Base-by-base conservation (phyloP, 169 alveolate species). In the Plasmodium chabaudi region DNA sequence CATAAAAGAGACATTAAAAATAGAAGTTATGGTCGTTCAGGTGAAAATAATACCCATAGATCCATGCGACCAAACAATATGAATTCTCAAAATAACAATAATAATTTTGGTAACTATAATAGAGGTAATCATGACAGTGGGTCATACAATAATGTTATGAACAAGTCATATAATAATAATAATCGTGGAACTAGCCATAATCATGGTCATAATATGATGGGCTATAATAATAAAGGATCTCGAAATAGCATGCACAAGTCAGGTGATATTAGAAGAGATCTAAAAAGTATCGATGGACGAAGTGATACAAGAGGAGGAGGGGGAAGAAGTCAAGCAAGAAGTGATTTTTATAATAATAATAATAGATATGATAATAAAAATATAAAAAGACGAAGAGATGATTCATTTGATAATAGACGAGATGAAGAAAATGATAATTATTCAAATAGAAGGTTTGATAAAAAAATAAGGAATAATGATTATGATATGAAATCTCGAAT, bases 381-480 rank as follows among this genome's bases (percentile, higher is more conserved):
- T 19, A 39, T 42, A 10, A 75, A 75, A 56, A 55, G 88, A 42
- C 63, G 88, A 57, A 75, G 88, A 63, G 88, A 75, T 9, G 57
- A 75, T 0, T 75, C 88, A 5, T 49, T 21, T 49, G 88, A 75
- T 9, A 17, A 23, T 51, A 60, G 72, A n/a, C 59, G 65, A 39
- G 70, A 74, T 9, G 44, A 9, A 19, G n/a, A 27, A 61, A 15
- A 44, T 39, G 88, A 75, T 1, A 42, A 34, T n/a, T 49, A 75
- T 68, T 3, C 77, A 23, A 49, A 56, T 49, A 75, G 64, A 13
- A 49, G 88, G 34, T 75, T 46, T 44, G 88, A 75, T 13, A 75
- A 75, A 49, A 63, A 74, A 47, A 74, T 73, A 44, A 75, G 88
- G 25, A 75, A 47, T 34, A 2, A 6, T 25, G 88, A 75, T 57